These are phyloP conservation scores for Piper longum DNA, from an alignment of 164 flowering plant genomes.

Conservation along the genomic window DNA sequence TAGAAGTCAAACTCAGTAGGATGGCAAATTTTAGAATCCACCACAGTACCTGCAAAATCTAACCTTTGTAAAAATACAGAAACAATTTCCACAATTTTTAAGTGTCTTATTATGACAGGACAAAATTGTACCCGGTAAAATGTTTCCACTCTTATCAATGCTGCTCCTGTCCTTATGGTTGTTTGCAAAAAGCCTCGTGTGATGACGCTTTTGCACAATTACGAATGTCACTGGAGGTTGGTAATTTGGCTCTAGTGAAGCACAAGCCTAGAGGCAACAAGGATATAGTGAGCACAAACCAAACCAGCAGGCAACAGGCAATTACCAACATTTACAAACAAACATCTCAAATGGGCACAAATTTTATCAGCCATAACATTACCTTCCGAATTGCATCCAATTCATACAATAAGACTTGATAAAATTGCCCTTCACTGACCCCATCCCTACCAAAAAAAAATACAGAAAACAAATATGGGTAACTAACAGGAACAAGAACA, in stretches of 20 bases:
- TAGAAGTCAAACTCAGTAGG: slow-evolving; percentile 83
- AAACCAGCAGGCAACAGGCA: neutral
- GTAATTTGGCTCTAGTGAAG: slow-evolving; percentile 14
- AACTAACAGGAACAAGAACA: neutral
- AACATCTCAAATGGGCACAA: neutral
- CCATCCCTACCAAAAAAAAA: slow-evolving; percentile 24
- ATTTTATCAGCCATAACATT: neutral
- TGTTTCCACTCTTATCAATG: slow-evolving; percentile 16
- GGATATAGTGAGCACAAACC: too few relatives aligned
- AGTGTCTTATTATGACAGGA: neutral
- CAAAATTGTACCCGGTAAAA: slow-evolving; percentile 10
- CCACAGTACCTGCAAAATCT: slow-evolving; percentile 61
- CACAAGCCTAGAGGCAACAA: slow-evolving; percentile 10
- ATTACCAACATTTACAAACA: slow-evolving; percentile 1
- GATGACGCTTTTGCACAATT: slow-evolving; percentile 15
- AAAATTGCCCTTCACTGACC: slow-evolving; percentile 47
- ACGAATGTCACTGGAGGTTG: slow-evolving; percentile 18
- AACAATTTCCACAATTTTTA: neutral
- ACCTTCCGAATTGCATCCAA: slow-evolving; percentile 49
- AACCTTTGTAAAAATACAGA: neutral
- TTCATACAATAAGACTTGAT: slow-evolving; percentile 35
- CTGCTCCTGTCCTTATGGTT: slow-evolving; percentile 15
- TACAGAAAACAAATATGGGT: neutral
- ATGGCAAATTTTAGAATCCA: slow-evolving; percentile 74
- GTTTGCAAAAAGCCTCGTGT: slow-evolving; percentile 13